Evolutionary conservation across 1,284 basidiomycete species (phyloP), one percentile per base, ranked within the genome.

Genomic region (Pyrrhoderma lamaoense): DNA sequence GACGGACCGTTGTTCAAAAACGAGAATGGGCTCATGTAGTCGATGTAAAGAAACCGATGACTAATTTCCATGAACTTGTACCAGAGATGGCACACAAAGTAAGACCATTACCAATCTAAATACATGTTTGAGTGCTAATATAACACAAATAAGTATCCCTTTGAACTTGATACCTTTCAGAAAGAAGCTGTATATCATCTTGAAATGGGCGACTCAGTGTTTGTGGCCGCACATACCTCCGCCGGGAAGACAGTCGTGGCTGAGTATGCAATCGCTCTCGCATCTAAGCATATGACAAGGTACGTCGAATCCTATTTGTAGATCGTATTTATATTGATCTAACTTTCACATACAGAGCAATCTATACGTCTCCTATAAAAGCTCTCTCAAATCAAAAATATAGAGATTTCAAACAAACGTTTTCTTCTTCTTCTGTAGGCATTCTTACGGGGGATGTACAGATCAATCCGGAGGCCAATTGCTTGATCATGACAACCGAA

Each of bases 161-260:
- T 93, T 67, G 84, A 89, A 63, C 73, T 92, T 35, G 89, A 93
- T 65, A 89, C 80, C 3, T 93, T 93, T 70, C 96, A 99, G 66
- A 99, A 98, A 67, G 93, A 99, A 67, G 96, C 96, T 0, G 90
- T 99, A 5, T 98, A 97, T 68, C 93, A 95, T 64, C 78, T 99
- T 11, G 96, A 99, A 67, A 87, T 92, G 75, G 95, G 94, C 14
- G 92, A 99, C 62, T 94, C 91, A 13, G 95, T 99, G 16, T 99
- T 99, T 67, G 94, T 99, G 14, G 96, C 96, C 3, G 96, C 96
- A 2, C 96, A 99, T 69, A 99, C 96, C 1, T 95, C 92, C 27
- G 96, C 96, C n/a, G 96, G 96, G 48, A 99, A 99, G 70, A 99
- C 96, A 0, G 96, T 99, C 3, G 96, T 99, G 1, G 95, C 96